These are phyloP conservation scores for Orbilia brochopaga DNA, from an alignment of 2,329 filamentous ascomycete genomes.

Conservation along the genomic window DNA sequence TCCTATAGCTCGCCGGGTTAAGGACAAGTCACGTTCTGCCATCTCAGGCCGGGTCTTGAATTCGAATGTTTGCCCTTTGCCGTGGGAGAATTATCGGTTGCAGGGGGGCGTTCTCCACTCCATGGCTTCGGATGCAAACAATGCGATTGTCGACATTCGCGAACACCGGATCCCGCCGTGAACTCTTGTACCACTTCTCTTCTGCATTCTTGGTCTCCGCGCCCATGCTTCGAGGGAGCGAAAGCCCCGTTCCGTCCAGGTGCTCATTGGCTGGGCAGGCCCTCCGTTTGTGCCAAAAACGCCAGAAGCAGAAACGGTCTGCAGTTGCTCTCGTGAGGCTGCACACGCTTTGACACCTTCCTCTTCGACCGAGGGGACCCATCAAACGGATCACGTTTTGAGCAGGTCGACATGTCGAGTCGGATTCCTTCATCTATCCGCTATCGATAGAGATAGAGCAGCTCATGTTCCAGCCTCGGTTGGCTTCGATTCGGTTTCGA, in stretches of 20 bases:
- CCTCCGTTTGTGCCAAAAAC: neutral
- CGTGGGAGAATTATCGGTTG: slow-evolving; percentile 2
- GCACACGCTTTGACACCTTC: neutral
- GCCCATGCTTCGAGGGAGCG: neutral
- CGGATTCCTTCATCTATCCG: no score
- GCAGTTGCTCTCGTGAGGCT: neutral
- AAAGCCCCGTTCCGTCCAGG: neutral
- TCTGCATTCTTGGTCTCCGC: neutral
- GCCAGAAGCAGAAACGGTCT: neutral
- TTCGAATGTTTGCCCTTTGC: neutral
- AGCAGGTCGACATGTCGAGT: no score
- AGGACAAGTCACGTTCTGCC: neutral
- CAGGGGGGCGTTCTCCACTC: neutral
- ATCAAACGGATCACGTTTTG: no score
- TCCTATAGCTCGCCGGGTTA: no score
- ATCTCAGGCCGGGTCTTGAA: neutral
- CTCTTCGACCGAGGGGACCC: neutral
- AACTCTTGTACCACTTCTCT: neutral
- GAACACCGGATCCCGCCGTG: neutral
- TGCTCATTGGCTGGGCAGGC: neutral
- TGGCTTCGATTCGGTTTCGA: no score
- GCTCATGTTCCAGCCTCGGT: no score
- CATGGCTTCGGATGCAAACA: neutral
- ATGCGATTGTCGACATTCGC: neutral
- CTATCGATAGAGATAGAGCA: no score